Conservation (phyloP, 345 rosid species). For the Dimocarpus longan region DNA sequence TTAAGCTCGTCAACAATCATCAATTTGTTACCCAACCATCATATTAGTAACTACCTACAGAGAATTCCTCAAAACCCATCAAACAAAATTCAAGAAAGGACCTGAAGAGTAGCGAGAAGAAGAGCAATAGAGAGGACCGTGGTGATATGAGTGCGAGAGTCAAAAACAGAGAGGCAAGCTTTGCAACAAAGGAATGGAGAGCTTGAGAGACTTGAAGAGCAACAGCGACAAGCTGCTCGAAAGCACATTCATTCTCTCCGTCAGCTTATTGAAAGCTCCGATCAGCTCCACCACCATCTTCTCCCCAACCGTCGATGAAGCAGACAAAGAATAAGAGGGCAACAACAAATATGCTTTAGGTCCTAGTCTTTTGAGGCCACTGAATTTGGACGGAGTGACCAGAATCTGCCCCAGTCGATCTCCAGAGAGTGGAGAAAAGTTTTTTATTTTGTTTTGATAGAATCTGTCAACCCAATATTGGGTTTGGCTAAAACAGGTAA, state of each 20-base stretch:
- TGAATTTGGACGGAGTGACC: neutral
- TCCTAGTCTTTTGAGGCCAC: neutral
- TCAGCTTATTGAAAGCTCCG: constrained; percentile 86
- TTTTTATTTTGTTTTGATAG: too few species aligned
- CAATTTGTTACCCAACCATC: too few species aligned
- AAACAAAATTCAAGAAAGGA: neutral
- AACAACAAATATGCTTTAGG: constrained; percentile 3
- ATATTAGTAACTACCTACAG: too few species aligned
- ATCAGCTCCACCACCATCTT: constrained; percentile 98
- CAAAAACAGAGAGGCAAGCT: constrained; percentile 59
- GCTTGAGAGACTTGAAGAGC: constrained; percentile 81
- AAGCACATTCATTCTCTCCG: constrained; percentile 77
- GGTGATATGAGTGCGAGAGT: constrained; percentile 75
- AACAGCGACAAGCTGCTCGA: constrained; percentile 76
- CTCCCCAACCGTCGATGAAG: constrained; percentile 53
- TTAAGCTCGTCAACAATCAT: too few species aligned
- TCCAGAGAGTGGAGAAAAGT: neutral
- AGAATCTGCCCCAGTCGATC: neutral
- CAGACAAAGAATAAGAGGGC: neutral
- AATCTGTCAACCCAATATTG: too few species aligned
- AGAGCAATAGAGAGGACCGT: constrained; percentile 78
- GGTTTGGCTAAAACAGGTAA: too few species aligned
- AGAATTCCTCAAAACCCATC: too few species aligned
- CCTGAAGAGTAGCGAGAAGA: constrained; percentile 90
- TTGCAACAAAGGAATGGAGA: constrained; percentile 78